Base-by-base conservation (phyloP, 495 filamentous ascomycete species). In the Xylaria castorea region DNA sequence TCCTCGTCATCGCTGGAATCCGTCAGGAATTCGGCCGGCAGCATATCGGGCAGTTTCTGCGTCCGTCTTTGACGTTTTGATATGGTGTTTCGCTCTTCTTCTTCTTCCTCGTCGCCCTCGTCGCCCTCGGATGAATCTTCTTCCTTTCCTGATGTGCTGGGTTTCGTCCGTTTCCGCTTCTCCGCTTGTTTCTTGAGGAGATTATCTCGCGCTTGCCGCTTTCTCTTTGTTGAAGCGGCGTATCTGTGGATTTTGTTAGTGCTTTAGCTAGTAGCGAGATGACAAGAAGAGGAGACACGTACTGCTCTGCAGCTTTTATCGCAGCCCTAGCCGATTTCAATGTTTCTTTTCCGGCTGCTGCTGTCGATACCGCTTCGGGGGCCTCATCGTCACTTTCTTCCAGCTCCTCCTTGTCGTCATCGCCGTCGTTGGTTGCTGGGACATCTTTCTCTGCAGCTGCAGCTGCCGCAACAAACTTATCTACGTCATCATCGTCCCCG, bases 131-230 rank as follows among this genome's bases (percentile, higher is more conserved):
- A 62, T 4, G 38, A 36, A 30, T 8, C 53, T 9, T 8, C 51
- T 7, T 6, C 44, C 27, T 57, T 67, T 44, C 22, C 71, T 50
- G 51, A 65, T 42, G 27, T 72, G 68, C 51, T 79, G 62, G 16
- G 69, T 46, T 64, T 68, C 3, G 71, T 69, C 16, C 78, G 77
- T 71, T 84, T 83, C 55, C 79, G 80, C 69, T 81, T 75, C 78
- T 81, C 76, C 8, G 83, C 84, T 77, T 86, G 84, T 65, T 81
- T 74, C 75, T 83, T 85, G 77, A 84, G 79, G 44, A 83, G 78
- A 38, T 77, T 80, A 75, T 85, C 83, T 57, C 82, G 81, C 75
- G 81, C 82, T 72, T 86, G 83, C 32, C 84, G 81, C 69, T 83
- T 87, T 63, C 79, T 77, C 74, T 84, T 86, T 51, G 81, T 77